phyloP scores from a whole-genome alignment of 176 grass and related monocot genomes.

The Oryza longistaminata region DNA sequence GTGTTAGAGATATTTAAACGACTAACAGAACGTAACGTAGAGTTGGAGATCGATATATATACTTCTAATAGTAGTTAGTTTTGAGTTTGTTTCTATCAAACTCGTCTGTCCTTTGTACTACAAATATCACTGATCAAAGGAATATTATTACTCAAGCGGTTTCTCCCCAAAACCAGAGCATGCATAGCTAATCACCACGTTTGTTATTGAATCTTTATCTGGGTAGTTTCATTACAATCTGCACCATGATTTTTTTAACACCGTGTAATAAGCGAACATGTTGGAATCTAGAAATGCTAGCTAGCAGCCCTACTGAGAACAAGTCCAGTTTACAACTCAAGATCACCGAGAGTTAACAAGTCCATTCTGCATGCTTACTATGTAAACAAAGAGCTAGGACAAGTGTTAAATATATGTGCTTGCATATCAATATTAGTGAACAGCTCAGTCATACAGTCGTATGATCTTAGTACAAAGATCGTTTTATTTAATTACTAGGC shows the following conservation, averaged over 20 bases:
- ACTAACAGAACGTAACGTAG: too few relatives aligned
- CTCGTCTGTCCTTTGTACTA: background rate
- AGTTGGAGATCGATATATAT: too few relatives aligned
- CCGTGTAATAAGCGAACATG: too few relatives aligned
- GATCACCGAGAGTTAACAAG: background rate
- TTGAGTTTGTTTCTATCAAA: background rate
- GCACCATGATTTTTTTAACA: background rate
- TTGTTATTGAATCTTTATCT: background rate
- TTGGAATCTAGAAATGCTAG: background rate
- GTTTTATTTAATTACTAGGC: constrained; percentile 33
- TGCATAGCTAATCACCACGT: background rate
- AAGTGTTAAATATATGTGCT: background rate
- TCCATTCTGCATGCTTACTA: background rate
- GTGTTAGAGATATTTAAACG: too few relatives aligned
- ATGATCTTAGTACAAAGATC: constrained; percentile 8
- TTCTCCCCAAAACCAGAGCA: too few relatives aligned
- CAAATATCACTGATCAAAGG: background rate
- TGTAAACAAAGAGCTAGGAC: background rate
- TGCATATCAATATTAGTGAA: background rate
- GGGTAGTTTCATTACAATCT: background rate
- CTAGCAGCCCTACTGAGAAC: background rate
- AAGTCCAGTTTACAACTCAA: background rate
- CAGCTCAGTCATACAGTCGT: background rate
- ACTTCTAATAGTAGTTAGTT: too few relatives aligned
- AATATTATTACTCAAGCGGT: too few relatives aligned